Evolutionary conservation across 2,329 filamentous ascomycete species (phyloP).

Genomic region (Bipolaris sorokiniana): DNA sequence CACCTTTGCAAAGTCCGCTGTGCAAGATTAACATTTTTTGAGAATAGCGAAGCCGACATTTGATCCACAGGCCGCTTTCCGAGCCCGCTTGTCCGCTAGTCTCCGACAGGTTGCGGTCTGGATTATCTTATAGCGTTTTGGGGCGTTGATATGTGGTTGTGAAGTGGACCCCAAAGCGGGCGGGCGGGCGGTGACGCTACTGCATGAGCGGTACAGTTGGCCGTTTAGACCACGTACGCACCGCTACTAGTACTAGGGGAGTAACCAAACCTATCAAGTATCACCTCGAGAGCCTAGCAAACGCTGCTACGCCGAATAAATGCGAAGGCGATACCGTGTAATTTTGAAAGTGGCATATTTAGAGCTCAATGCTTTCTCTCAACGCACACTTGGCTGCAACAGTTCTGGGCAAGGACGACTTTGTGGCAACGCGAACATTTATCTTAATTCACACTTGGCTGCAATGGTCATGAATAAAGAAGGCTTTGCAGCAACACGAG

Average conservation of each 20-base stretch:
- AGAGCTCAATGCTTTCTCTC: no score
- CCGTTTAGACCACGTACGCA: slow-evolving; percentile 18
- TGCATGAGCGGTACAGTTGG: slow-evolving; percentile 26
- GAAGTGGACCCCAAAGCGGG: background rate
- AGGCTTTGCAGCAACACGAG: no score
- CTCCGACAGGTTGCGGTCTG: background rate
- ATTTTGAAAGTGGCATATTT: no score
- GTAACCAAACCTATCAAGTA: background rate
- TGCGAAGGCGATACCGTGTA: no score
- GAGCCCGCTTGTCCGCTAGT: background rate
- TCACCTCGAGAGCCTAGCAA: background rate
- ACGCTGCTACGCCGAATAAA: background rate
- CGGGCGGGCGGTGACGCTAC: slow-evolving; percentile 25
- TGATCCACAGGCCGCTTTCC: no score
- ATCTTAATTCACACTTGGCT: no score
- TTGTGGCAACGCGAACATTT: no score
- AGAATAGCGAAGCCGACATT: background rate
- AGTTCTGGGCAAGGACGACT: no score
- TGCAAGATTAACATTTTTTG: background rate
- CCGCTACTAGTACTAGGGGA: background rate
- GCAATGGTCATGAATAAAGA: no score
- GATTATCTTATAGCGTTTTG: background rate
- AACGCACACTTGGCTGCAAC: no score
- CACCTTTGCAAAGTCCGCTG: background rate
- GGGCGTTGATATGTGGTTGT: background rate